Evolutionary conservation across 176 grass and related monocot species (phyloP).

Genomic region (Thalia dealbata): DNA sequence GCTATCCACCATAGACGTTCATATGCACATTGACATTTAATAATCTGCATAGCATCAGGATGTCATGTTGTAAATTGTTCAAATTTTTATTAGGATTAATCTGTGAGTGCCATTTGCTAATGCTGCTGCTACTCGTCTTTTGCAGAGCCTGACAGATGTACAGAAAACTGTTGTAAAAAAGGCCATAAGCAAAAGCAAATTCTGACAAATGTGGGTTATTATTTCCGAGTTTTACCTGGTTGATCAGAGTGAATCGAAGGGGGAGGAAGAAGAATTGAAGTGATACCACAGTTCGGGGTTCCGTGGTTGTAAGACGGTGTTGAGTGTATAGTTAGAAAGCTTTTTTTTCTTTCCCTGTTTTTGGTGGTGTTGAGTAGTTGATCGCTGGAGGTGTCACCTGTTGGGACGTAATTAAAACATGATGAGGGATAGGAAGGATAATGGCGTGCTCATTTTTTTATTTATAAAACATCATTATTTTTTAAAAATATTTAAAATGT

Average conservation of each 20-base stretch:
- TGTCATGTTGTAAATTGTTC: not conserved
- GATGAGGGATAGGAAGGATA: too few species aligned
- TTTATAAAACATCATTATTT: too few species aligned
- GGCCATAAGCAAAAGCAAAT: slow-evolving; percentile 30
- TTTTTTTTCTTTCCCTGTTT: not conserved
- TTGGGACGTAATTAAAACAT: too few species aligned
- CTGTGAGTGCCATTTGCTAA: not conserved
- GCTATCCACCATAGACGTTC: too few species aligned
- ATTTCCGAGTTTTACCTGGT: not conserved
- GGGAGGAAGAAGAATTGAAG: not conserved
- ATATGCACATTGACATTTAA: too few species aligned
- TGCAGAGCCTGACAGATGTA: slow-evolving; percentile 55
- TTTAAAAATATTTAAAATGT: too few species aligned
- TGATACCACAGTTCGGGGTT: not conserved
- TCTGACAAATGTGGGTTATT: too few species aligned
- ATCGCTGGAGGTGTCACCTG: too few species aligned
- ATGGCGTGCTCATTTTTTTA: too few species aligned
- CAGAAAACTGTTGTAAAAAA: slow-evolving; percentile 45
- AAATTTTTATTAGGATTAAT: not conserved
- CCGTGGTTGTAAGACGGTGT: not conserved
- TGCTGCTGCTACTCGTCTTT: not conserved
- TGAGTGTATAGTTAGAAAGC: not conserved
- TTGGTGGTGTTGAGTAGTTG: too few species aligned
- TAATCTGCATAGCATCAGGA: too few species aligned
- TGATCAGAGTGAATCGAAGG: not conserved